Evolutionary conservation across 768 basidiomycete species (phyloP).

Genomic region (Calocybe gangraenosa): DNA sequence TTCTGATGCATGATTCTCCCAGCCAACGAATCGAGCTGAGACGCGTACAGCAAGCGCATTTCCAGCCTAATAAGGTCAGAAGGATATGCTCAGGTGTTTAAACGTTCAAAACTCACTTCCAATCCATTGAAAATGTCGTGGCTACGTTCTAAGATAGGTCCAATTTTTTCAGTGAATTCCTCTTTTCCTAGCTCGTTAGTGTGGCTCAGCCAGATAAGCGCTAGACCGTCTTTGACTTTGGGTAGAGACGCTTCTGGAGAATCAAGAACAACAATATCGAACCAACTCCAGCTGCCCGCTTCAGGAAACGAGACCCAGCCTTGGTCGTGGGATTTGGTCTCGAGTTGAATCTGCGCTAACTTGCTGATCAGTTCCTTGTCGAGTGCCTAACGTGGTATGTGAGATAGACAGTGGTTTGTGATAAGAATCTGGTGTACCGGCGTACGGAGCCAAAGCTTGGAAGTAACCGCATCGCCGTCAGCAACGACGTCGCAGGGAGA

Average conservation of each 20-base stretch:
- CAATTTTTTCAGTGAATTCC: slow-evolving; percentile 14
- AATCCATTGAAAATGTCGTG: slow-evolving; percentile 11
- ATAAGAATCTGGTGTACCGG: slow-evolving; percentile 11
- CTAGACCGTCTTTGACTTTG: slow-evolving; percentile 21
- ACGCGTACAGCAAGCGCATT: slow-evolving; percentile 28
- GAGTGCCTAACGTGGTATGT: slow-evolving; percentile 15
- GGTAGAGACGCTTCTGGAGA: slow-evolving; percentile 18
- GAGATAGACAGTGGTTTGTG: too few relatives aligned
- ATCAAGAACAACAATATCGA: slow-evolving; percentile 27
- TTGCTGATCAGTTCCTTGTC: slow-evolving; percentile 18
- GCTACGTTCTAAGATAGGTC: slow-evolving; percentile 4
- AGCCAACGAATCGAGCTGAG: slow-evolving; percentile 26
- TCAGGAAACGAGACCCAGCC: slow-evolving; percentile 14
- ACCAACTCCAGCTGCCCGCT: slow-evolving; percentile 28
- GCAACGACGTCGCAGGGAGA: slow-evolving; percentile 10
- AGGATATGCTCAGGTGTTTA: too few relatives aligned
- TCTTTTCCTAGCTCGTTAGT: slow-evolving; percentile 14
- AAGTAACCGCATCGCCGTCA: slow-evolving; percentile 7
- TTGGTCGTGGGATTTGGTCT: slow-evolving; percentile 22
- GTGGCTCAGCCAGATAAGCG: slow-evolving; percentile 27
- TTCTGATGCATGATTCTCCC: slow-evolving; percentile 24
- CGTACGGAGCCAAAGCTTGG: slow-evolving; percentile 23
- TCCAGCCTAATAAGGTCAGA: slow-evolving; percentile 20
- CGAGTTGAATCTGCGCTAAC: slow-evolving; percentile 24
- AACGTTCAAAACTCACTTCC: slow-evolving; percentile 3